Evolutionary conservation across 192 early-diverging fungal genomes (phyloP).

Genomic region (Backusella australiensis): DNA sequence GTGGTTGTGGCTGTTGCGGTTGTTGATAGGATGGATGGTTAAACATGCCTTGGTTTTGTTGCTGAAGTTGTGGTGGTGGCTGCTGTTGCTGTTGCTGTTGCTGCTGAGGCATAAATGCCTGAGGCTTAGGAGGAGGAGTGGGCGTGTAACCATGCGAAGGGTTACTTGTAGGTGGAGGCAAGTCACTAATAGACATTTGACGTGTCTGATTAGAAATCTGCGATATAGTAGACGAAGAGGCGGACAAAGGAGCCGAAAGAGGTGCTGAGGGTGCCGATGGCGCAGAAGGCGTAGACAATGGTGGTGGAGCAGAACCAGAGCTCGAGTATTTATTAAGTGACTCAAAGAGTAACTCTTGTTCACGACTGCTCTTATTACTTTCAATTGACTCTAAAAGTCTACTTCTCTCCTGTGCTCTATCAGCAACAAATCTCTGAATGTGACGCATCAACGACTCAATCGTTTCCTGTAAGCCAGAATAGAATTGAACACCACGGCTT

Average conservation of each 20-base stretch:
- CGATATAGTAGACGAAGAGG: neutral
- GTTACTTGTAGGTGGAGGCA: constrained; percentile 10
- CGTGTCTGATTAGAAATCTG: constrained; percentile 34
- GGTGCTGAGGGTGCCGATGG: constrained; percentile 8
- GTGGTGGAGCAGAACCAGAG: constrained; percentile 14
- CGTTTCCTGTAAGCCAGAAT: constrained; percentile 57
- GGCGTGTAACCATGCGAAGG: constrained; percentile 12
- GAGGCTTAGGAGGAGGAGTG: constrained; percentile 11
- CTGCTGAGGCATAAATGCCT: neutral
- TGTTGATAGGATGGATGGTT: neutral
- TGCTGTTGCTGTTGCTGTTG: neutral
- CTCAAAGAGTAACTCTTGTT: constrained; percentile 60
- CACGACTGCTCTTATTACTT: constrained; percentile 49
- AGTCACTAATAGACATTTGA: constrained; percentile 23
- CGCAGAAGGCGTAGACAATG: constrained; percentile 19
- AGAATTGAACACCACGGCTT: constrained; percentile 65
- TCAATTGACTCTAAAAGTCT: constrained; percentile 52
- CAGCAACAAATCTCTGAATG: constrained; percentile 53
- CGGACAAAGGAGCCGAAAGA: neutral
- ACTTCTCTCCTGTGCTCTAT: constrained; percentile 61
- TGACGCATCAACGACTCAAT: constrained; percentile 55
- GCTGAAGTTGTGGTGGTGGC: neutral
- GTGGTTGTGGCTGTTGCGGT: neutral
- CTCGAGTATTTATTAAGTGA: constrained; percentile 50
- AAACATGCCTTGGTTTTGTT: neutral